Evolutionary conservation across 148 eudicot species (phyloP), one percentile per base, ranked within the genome.

Genomic region (Chenopodium album): DNA sequence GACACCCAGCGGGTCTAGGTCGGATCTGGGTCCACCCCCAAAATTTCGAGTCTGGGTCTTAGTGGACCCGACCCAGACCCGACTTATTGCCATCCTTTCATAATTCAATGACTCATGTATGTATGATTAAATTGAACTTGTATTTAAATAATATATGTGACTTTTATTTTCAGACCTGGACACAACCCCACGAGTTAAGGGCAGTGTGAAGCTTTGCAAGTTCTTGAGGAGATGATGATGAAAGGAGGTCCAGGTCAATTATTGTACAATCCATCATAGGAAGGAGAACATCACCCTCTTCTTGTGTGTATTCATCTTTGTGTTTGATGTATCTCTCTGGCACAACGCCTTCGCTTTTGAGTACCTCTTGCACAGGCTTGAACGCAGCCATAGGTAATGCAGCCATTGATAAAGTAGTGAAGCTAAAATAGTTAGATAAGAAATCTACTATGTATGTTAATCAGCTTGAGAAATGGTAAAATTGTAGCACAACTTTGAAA

Each of bases 181-280:
- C 23, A 71, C 70, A 56, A 47, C 92, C 92, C 82, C 88, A 88
- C 4, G 81, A 86, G 80, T 54, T 77, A 76, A 92, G 86, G 71
- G 90, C 89, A 34, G 84, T 82, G 71, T 75, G 87, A 60, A 91
- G 88, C 72, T 89, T 88, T 10, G 41, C 81, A 20, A 86, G 88
- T 32, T 90, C 88, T 11, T 75, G 52, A 31, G 83, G 32, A 41
- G 46, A 52, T 19, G 64, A 70, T 19, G 83, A 81, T 20, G 34
- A 32, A 5, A 81, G 73, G 9, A 48, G 73, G 2, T 52, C 14
- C 19, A 47, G 64, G 50, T 81, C 83, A 2, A 81, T 32, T 23
- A 44, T 32, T 1, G 72, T 73, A 32, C 16, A 32, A 8, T 66
- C 83, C 73, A 74, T 81, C 66, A 81, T 31, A 7, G 83, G 66